phyloP scores from a whole-genome alignment of 768 basidiomycete genomes.

The Agaricus sinodeliciosus region DNA sequence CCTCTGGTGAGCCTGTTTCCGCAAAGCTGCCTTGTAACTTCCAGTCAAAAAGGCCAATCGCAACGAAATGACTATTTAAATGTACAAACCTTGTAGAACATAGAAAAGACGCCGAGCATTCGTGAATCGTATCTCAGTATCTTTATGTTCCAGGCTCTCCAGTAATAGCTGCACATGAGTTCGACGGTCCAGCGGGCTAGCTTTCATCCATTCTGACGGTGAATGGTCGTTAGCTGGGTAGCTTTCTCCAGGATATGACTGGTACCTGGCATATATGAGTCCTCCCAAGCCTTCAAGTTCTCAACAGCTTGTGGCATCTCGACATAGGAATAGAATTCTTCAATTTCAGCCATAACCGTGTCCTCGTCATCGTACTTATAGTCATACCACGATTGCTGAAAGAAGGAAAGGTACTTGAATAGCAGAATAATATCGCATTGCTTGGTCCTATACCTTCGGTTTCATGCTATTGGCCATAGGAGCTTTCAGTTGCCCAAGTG shows the following conservation, averaged over 20 bases:
- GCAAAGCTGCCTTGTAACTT: constrained; percentile 68
- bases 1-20: constrained; percentile 86
- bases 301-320: constrained; percentile 89
- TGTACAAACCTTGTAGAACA: constrained; percentile 74
- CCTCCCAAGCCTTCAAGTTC: constrained; percentile 84
- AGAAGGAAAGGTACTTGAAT: neutral
- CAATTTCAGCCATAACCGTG: constrained; percentile 91
- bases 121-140: constrained; percentile 77
- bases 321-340: constrained; percentile 97
- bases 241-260: neutral
- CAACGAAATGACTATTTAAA: neutral
- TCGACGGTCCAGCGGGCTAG: constrained; percentile 52
- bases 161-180: constrained; percentile 74
- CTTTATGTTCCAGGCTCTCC: constrained; percentile 82
- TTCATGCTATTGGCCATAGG: constrained; percentile 65
- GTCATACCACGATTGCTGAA: constrained; percentile 81
- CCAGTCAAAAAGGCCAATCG: neutral
- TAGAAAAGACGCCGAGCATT: constrained; percentile 87
- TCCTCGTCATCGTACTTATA: constrained; percentile 96
- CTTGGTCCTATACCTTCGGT: constrained; percentile 52
- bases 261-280: constrained; percentile 71
- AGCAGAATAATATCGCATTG: neutral
- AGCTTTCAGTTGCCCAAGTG: constrained; percentile 72
- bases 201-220: constrained; percentile 68
- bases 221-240: neutral